Percentiles rank a stretch among this genome's conserved stretches.
phyloP scores from a whole-genome alignment of 2,329 filamentous ascomycete genomes.

The Alternaria novae-zelandiae region DNA sequence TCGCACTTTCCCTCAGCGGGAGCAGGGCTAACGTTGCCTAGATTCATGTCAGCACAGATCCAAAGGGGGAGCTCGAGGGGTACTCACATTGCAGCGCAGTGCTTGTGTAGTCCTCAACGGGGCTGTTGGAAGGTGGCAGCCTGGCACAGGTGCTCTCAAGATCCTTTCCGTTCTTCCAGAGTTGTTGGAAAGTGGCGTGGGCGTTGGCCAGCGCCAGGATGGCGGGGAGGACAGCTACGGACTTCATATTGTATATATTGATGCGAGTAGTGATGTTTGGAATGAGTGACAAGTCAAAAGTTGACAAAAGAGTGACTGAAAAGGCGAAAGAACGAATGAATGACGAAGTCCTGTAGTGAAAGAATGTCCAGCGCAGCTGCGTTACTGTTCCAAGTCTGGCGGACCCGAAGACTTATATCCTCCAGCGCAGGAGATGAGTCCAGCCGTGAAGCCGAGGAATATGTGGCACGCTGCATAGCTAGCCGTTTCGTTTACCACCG shows the following conservation, averaged over 20 bases:
- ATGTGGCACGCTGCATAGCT: slow-evolving; percentile 24
- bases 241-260: slow-evolving; percentile 29
- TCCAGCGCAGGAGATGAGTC: slow-evolving; percentile 12
- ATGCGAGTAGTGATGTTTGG: slow-evolving; percentile 10
- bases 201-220: slow-evolving; percentile 34
- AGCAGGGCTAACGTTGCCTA: slow-evolving; percentile 34
- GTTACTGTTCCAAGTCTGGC: slow-evolving; percentile 16
- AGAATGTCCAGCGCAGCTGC: slow-evolving; percentile 43
- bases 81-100: slow-evolving; percentile 36
- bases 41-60: neutral
- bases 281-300: slow-evolving; percentile 24
- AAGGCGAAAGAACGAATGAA: slow-evolving; percentile 18
- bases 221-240: slow-evolving; percentile 33
- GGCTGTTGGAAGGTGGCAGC: slow-evolving; percentile 36
- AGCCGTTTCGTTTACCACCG: slow-evolving; percentile 37
- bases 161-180: slow-evolving; percentile 41
- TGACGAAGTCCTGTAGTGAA: slow-evolving; percentile 28
- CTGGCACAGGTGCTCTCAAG: slow-evolving; percentile 38
- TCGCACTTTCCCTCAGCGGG: slow-evolving; percentile 34
- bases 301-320: slow-evolving; percentile 35
- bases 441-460: slow-evolving; percentile 20
- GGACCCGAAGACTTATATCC: slow-evolving; percentile 29
- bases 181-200: slow-evolving; percentile 40
- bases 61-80: too few species aligned
- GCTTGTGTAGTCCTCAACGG: slow-evolving; percentile 38